Base-by-base conservation (phyloP, 768 basidiomycete species). In the Roridomyces roridus region DNA sequence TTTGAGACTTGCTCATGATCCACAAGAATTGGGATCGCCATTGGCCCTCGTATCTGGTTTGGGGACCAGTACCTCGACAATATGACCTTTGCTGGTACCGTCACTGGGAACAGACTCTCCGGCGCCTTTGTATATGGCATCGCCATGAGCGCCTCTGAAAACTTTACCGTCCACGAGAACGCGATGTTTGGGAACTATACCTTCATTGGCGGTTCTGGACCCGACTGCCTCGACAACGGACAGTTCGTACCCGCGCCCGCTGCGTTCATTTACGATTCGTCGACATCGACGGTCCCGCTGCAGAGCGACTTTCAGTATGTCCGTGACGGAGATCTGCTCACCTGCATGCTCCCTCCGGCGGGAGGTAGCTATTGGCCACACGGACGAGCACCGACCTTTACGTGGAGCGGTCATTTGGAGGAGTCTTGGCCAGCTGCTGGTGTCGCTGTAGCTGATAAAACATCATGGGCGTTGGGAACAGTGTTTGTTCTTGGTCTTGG, bases 41-140 rank as follows among this genome's bases (percentile, higher is more conserved):
- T 92, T 17, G 91, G 91, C 10, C 88, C 91, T 9, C 82, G 82
- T 11, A 85, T 83, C 15, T 92, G 91, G 91, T 91, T 91, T 55
- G 87, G 85, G 3, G 72, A 81, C 60, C 65, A 70, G 46, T 88
- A 77, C 60, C 77, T 78, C 20, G 63, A 64, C 55, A 82, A 80
- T 51, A 85, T 86, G 56, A 77, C 82, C 63, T 81, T 76, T 67
- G 74, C 68, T 31, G 89, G 81, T 6, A 73, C 75, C 6, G 85
- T 91, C 21, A 63, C 72, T 15, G 73, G 82, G 66, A 92, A 92
- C 69, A 70, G 68, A 26, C 66, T 89, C 20, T 80, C 81, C 11
- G 88, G 87, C 6, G 87, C 88, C 8, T 90, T 93, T 65, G 85
- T 85, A 51, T 92, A 87, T 62, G 91, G 80, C 21, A 83, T 93